Evolutionary conservation across 352 stramenopile genomes (phyloP), one percentile per base, ranked within the genome.

Genomic region (Phytophthora agathidicida): DNA sequence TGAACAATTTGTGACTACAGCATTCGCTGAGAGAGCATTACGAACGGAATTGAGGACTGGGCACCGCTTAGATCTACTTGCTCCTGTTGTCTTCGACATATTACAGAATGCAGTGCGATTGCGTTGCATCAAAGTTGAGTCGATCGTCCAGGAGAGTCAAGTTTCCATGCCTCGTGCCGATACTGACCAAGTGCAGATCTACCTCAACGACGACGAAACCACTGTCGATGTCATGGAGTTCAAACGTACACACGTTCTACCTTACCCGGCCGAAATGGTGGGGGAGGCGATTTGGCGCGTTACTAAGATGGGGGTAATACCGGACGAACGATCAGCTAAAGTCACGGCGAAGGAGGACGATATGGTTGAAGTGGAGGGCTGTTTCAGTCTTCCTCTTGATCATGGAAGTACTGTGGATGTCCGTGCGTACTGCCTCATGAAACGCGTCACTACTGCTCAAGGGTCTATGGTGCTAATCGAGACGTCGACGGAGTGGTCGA

Each of bases 81-180:
- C n/a, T n/a, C n/a, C n/a, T n/a, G n/a, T n/a, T n/a, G n/a, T n/a
- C n/a, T n/a, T n/a, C n/a, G n/a, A n/a, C n/a, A n/a, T n/a, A n/a
- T n/a, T n/a, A n/a, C n/a, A n/a, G n/a, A n/a, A n/a, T n/a, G n/a
- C n/a, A n/a, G n/a, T n/a, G n/a, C n/a, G n/a, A n/a, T n/a, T n/a
- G n/a, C n/a, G n/a, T n/a, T n/a, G n/a, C n/a, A n/a, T n/a, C n/a
- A n/a, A n/a, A n/a, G n/a, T n/a, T n/a, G n/a, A n/a, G n/a, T n/a
- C n/a, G n/a, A n/a, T n/a, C n/a, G n/a, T n/a, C n/a, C n/a, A n/a
- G n/a, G n/a, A n/a, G n/a, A n/a, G n/a, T n/a, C 16, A 19, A 49
- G 37, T 35, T 62, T 14, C 55, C 53, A 17, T 48, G 53, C 31
- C 38, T 24, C 3, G 42, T n/a, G 33, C 23, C 53, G 3, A 17